Conservation (phyloP, 768 basidiomycete genomes). For the Chalciporus piperatus region DNA sequence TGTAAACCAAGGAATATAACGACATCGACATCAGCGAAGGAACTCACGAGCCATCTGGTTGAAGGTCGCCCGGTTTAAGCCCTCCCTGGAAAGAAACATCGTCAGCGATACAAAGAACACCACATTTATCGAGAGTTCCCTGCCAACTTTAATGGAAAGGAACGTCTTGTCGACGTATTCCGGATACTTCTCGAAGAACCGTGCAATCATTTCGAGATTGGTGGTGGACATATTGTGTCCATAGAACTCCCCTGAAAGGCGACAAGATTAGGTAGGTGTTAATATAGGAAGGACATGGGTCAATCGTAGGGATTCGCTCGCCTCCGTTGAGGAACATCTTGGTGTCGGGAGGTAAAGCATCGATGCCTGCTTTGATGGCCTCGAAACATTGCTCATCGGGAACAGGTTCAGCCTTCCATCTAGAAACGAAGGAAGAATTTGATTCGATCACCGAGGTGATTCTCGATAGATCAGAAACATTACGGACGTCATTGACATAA, state of each 20-base stretch:
- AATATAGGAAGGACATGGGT: neutral
- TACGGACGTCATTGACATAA: too few relatives aligned
- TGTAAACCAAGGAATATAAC: too few relatives aligned
- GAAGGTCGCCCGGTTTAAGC: neutral
- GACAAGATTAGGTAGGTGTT: neutral
- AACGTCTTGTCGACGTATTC: slow-evolving; percentile 35
- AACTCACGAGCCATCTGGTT: slow-evolving; percentile 29
- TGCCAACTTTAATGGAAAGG: slow-evolving; percentile 33
- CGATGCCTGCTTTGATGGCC: slow-evolving; percentile 53
- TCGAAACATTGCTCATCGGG: slow-evolving; percentile 62
- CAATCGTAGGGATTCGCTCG: slow-evolving; percentile 9
- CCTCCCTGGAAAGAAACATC: slow-evolving; percentile 8
- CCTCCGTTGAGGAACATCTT: slow-evolving; percentile 55
- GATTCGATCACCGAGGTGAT: slow-evolving; percentile 42
- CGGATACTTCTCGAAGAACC: slow-evolving; percentile 47
- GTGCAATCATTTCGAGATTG: slow-evolving; percentile 48
- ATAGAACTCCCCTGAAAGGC: slow-evolving; percentile 53
- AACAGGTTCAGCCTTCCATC: slow-evolving; percentile 43
- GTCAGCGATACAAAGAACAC: neutral
- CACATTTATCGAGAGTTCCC: neutral
- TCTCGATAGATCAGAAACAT: slow-evolving; percentile 45
- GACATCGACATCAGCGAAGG: neutral
- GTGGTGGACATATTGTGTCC: slow-evolving; percentile 39
- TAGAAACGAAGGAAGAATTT: slow-evolving; percentile 2
- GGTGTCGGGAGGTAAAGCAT: slow-evolving; percentile 38